Base-by-base conservation (phyloP, 169 alveolate species). In the Cryptosporidium sp. region DNA sequence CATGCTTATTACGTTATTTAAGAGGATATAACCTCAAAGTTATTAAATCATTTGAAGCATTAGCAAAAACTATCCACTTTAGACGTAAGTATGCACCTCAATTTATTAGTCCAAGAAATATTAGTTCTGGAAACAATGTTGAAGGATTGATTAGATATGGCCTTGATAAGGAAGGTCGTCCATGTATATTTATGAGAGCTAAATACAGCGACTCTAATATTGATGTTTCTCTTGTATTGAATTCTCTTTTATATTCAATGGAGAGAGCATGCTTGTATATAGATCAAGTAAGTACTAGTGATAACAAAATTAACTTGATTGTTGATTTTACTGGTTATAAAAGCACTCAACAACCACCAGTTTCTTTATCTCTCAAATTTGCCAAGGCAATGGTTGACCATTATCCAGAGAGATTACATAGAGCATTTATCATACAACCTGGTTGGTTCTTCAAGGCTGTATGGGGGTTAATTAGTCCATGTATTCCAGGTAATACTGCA, bases 311-410 rank as follows among this genome's bases (percentile, higher is more conserved):
- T 16, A 80, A 80, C 60, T 65, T 80, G 48, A 65, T 80, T 37
- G 89, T 80, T 37, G 89, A 80, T 39, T 80, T 80, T 65, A 80
- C 89, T 23, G 89, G 89, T 14, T 62, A 80, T 48, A 80, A 80
- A 39, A 62, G 80, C n/a, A 80, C 72, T 14, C 89, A 80, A 42
- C 89, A 80, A 33, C 89, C 89, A 21, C 89, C 89, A 29, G 89
- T 80, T 80, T 80, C 89, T 48, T 62, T 80, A 33, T 80, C 89
- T 21, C 75, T 80, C 4, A 80, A 80, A 48, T 80, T 80, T 62
- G 89, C 89, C n/a, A 80, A 80, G 75, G 89, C 89, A 18, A 80
- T 80, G 89, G 89, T 80, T 39, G 89, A 80, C 44, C 89, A 80
- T 45, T 80, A 80, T 33, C 89, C 89, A 2, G 89, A 80, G 37